A percentile compares a stretch with the other conserved stretches of the same genome.
Evolutionary conservation across 441 rosid species (phyloP).

Genomic region (Isatis lusitanica): DNA sequence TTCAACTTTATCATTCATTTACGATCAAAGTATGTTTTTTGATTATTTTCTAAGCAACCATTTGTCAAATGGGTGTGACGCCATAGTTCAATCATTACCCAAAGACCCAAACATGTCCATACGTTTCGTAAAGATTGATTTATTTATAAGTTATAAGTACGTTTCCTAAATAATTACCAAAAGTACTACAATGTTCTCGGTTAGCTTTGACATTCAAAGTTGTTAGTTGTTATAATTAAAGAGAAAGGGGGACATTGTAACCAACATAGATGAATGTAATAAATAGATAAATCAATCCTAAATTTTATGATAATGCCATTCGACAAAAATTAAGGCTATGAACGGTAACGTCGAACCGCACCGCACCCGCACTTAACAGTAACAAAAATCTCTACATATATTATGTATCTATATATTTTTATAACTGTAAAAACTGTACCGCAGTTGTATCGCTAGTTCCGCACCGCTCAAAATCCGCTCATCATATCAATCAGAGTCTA

Average conservation of each 20-base stretch:
- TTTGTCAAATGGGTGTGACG: not conserved
- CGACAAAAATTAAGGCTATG: too few species aligned
- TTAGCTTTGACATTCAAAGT: constrained; percentile 13
- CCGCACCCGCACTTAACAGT: too few species aligned
- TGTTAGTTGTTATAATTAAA: constrained; percentile 8
- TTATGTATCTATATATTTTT: too few species aligned
- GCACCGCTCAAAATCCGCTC: too few species aligned
- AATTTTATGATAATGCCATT: too few species aligned
- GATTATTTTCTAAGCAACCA: not conserved
- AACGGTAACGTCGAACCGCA: too few species aligned
- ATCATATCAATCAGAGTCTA: too few species aligned
- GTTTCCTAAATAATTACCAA: not conserved
- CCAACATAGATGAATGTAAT: not conserved
- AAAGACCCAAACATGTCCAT: not conserved
- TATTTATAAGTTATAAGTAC: not conserved
- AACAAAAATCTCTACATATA: too few species aligned
- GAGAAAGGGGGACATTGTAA: not conserved
- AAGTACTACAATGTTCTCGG: not conserved
- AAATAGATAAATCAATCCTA: too few species aligned
- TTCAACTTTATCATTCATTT: not conserved
- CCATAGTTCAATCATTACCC: not conserved
- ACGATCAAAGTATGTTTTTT: not conserved
- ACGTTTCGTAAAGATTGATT: not conserved
- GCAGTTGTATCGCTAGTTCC: too few species aligned
- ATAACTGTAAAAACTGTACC: too few species aligned